phyloP scores from a whole-genome alignment of 345 rosid genomes.

The Acer yangbiense region DNA sequence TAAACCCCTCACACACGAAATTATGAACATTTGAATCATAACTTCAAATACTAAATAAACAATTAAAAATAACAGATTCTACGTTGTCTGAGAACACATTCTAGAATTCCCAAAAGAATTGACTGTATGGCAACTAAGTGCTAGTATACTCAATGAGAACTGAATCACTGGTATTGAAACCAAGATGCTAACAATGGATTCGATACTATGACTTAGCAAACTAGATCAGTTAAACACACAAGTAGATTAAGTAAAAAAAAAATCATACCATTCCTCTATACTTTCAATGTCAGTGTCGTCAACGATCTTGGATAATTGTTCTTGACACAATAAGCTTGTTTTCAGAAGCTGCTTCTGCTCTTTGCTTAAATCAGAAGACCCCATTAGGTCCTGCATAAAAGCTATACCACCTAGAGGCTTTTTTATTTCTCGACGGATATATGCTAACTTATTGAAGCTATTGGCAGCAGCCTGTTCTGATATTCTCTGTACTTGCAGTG shows the following conservation, averaged over 20 bases:
- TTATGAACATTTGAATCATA: not conserved
- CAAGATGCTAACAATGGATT: not conserved
- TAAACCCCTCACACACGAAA: not conserved
- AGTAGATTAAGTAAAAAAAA: not conserved
- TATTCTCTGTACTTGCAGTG: constrained; percentile 67
- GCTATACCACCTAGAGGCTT: constrained; percentile 59
- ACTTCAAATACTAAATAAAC: not conserved
- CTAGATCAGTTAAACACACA: not conserved
- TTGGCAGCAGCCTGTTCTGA: constrained; percentile 70
- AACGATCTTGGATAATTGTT: constrained; percentile 66
- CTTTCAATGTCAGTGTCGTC: constrained; percentile 66
- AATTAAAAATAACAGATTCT: not conserved
- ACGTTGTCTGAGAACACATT: no score
- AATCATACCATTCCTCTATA: constrained; percentile 72
- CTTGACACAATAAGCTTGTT: constrained; percentile 53
- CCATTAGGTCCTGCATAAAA: constrained; percentile 56
- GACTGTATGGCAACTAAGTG: no score
- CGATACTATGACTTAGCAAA: not conserved
- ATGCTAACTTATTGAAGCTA: constrained; percentile 60
- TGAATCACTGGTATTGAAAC: no score
- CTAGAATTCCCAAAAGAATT: no score
- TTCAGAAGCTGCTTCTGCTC: constrained; percentile 64
- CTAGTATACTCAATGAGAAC: no score
- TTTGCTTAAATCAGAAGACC: constrained; percentile 47
- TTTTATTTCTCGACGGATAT: constrained; percentile 60